Evolutionary conservation across 345 rosid species (phyloP).

Genomic region (Zanthoxylum bungeanum): DNA sequence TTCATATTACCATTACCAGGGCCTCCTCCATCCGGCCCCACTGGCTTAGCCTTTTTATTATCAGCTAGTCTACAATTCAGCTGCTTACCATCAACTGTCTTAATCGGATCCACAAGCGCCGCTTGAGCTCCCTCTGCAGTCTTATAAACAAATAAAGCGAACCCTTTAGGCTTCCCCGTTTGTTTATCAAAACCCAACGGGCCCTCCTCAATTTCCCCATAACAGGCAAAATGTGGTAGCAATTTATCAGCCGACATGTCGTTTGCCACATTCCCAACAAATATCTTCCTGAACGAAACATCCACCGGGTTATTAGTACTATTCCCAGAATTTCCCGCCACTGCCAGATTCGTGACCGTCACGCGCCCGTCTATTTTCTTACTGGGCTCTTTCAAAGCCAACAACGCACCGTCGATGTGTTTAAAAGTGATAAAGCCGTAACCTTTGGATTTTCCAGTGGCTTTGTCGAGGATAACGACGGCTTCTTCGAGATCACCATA

Average conservation of each 20-base stretch:
- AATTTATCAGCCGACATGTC: slow-evolving; percentile 72
- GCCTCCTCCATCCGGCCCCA: slow-evolving; percentile 24
- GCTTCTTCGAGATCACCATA: slow-evolving; percentile 86
- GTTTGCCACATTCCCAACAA: slow-evolving; percentile 72
- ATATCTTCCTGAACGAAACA: slow-evolving; percentile 69
- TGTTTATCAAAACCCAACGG: slow-evolving; percentile 84
- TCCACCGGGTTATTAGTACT: slow-evolving; percentile 38
- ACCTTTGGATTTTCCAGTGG: slow-evolving; percentile 74
- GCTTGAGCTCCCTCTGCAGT: slow-evolving; percentile 73
- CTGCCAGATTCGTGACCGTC: slow-evolving; percentile 72
- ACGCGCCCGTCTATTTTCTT: slow-evolving; percentile 86
- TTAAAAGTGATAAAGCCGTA: slow-evolving; percentile 75
- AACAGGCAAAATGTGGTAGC: slow-evolving; percentile 47
- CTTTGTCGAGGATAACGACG: slow-evolving; percentile 65
- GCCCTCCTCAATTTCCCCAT: slow-evolving; percentile 88
- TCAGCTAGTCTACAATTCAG: slow-evolving; percentile 69
- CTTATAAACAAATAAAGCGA: slow-evolving; percentile 83
- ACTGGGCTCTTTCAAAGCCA: slow-evolving; percentile 73
- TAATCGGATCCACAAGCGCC: slow-evolving; percentile 68
- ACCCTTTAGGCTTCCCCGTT: slow-evolving; percentile 83
- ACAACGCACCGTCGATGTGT: slow-evolving; percentile 64
- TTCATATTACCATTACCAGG: slow-evolving; percentile 26
- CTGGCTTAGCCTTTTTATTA: slow-evolving; percentile 72
- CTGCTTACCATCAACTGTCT: slow-evolving; percentile 69
- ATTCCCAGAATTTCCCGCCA: slow-evolving; percentile 64